Evolutionary conservation across 257 asterid species (phyloP).

Genomic region (Lycium barbarum): DNA sequence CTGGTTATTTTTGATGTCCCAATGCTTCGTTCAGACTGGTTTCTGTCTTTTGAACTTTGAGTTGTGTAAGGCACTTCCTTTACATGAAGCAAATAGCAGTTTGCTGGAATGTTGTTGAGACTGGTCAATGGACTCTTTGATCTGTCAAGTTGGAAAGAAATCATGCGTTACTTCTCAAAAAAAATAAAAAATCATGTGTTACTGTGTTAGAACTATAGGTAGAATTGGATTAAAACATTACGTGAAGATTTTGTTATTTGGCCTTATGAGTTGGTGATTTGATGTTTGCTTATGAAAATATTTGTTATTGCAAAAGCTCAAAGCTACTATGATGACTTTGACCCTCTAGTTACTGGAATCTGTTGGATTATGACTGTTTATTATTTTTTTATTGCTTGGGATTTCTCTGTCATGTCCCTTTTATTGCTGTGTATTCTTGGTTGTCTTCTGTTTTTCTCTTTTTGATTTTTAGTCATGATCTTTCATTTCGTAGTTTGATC

Average conservation of each 20-base stretch:
- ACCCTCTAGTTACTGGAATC: background rate
- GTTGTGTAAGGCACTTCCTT: background rate
- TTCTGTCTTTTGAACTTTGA: background rate
- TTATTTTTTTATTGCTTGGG: background rate
- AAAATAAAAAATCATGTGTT: background rate
- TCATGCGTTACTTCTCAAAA: background rate
- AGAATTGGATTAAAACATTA: background rate
- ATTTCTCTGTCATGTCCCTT: background rate
- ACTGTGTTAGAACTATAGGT: background rate
- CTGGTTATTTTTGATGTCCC: constrained; percentile 9
- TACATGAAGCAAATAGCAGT: background rate
- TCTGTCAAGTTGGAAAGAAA: constrained; percentile 24
- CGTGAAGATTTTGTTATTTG: background rate
- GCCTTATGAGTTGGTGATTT: constrained; percentile 12
- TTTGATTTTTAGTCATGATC: background rate
- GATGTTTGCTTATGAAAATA: background rate
- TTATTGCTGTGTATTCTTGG: background rate
- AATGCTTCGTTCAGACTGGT: background rate
- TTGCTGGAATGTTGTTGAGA: background rate
- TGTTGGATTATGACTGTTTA: background rate
- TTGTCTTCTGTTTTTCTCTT: background rate
- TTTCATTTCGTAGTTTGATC: background rate
- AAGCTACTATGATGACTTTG: constrained; percentile 13
- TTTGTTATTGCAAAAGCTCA: background rate
- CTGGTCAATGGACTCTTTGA: constrained; percentile 16